These are phyloP conservation scores for Colletotrichum acutatum DNA, from an alignment of 2,329 filamentous ascomycete genomes.

Conservation along the genomic window DNA sequence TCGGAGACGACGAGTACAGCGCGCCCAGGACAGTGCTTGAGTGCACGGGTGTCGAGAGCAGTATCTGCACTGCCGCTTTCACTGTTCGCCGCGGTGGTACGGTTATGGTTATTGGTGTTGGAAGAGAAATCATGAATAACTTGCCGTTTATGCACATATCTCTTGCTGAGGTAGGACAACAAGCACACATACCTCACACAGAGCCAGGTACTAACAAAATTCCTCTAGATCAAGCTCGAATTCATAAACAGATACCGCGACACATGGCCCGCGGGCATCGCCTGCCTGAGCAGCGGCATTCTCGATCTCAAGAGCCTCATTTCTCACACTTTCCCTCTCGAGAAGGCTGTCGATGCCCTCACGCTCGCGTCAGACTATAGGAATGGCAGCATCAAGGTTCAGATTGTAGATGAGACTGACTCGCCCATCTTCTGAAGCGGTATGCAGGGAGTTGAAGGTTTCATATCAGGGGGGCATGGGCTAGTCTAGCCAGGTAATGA, in stretches of 20 bases:
- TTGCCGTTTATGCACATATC: slow-evolving; percentile 75
- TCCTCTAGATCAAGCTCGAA: slow-evolving; percentile 67
- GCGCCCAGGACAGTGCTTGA: slow-evolving; percentile 70
- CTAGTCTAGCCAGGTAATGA: not conserved
- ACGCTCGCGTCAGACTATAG: slow-evolving; percentile 46
- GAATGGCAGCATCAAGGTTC: slow-evolving; percentile 49
- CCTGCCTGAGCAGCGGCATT: slow-evolving; percentile 67
- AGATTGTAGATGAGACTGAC: slow-evolving; percentile 44
- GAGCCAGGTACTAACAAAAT: not conserved
- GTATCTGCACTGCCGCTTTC: slow-evolving; percentile 68
- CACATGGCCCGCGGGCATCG: slow-evolving; percentile 75
- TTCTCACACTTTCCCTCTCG: slow-evolving; percentile 71
- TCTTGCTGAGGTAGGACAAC: slow-evolving; percentile 61
- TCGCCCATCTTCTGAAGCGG: slow-evolving; percentile 17
- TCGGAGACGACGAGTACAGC: slow-evolving; percentile 64
- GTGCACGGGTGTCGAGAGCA: slow-evolving; percentile 74
- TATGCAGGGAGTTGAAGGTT: not conserved
- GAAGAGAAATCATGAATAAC: slow-evolving; percentile 71
- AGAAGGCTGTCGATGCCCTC: slow-evolving; percentile 67
- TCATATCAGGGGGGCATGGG: not conserved
- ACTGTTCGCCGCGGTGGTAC: slow-evolving; percentile 67
- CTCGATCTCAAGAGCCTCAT: slow-evolving; percentile 71
- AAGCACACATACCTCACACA: no score
- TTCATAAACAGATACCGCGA: slow-evolving; percentile 79
- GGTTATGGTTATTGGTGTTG: slow-evolving; percentile 74